Base-by-base conservation (phyloP, 2,329 filamentous ascomycete species). In the Geosmithia flava region DNA sequence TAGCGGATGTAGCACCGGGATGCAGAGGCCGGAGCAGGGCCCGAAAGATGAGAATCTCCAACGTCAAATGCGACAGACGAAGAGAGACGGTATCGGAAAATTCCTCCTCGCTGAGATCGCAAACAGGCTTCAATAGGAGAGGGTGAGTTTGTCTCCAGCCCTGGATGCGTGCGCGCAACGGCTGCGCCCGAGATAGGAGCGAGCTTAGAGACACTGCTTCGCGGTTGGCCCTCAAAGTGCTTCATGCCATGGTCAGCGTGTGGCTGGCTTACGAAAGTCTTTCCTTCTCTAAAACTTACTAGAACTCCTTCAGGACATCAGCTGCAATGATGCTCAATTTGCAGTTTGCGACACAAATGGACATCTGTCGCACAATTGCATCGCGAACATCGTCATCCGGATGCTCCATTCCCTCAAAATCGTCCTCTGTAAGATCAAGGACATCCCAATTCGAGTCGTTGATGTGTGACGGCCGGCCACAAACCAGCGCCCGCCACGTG, bases 41-140 rank as follows among this genome's bases (percentile, higher is more conserved):
- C 11, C 56, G 53, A 47, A 59, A 59, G 15, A 59, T 57, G 42
- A 58, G 52, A 8, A 55, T 53, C 46, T 57, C 56, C 16, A 59
- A 48, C 1, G 56, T 54, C 29, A 58, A 44, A 47, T 59, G 55
- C 2, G 56, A 53, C 30, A 59, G 39, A 0, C 55, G 53, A 45
- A 59, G 49, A 8, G 54, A 45, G 1, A 50, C 56, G 16, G 56
- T 52, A 15, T 48, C 29, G 7, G 53, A 54, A n/a, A 58, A 52
- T n/a, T 59, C 55, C 37, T 53, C 52, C 33, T 53, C 55, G 17
- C 45, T 52, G 30, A 58, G 49, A 15, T 54, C 53, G 2, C 46
- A 47, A 1, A 53, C 50, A 5, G 55, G 54, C 41, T 50, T 56
- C 7, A 53, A 52, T 2, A 58, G 54, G 10, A 58, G 47, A 17